Percentiles rank a stretch among this genome's conserved stretches.
Conservation (phyloP, 371 early-diverging fungal species). For the Haplosporangium sp. region DNA sequence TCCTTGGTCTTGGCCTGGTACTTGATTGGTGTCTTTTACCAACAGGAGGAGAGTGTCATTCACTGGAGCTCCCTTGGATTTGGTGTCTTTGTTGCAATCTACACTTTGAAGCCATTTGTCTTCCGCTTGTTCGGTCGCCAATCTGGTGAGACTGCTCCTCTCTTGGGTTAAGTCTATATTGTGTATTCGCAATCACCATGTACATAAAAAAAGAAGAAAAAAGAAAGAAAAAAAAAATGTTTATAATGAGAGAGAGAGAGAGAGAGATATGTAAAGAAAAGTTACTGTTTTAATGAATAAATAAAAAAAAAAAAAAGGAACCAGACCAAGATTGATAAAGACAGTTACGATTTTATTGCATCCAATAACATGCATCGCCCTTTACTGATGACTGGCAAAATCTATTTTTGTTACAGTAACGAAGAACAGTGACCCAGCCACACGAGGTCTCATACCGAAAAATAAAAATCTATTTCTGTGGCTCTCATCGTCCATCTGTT, state of each 20-base stretch:
- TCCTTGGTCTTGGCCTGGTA: slow-evolving; percentile 54
- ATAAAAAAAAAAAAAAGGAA: no score
- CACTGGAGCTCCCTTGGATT: slow-evolving; percentile 65
- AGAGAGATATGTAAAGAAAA: no score
- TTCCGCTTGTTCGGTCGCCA: slow-evolving; percentile 41
- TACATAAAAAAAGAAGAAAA: background rate
- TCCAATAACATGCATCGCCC: no score
- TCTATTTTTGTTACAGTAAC: no score
- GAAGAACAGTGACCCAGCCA: no score
- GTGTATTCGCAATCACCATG: background rate
- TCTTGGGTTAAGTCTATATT: slow-evolving; percentile 32
- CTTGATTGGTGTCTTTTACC: slow-evolving; percentile 56
- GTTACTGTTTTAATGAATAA: no score
- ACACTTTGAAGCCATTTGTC: slow-evolving; percentile 64
- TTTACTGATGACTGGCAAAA: background rate
- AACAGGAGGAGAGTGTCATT: slow-evolving; percentile 48
- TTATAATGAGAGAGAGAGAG: no score
- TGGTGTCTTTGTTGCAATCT: slow-evolving; percentile 62
- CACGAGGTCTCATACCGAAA: no score
- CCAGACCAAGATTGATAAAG: no score
- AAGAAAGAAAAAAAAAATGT: background rate
- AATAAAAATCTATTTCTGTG: background rate
- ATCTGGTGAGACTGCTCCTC: slow-evolving; percentile 43
- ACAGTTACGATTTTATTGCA: no score
- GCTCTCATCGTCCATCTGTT: background rate